Evolutionary conservation across 1,139 yeast genomes (phyloP), one percentile per base, ranked within the genome.

Genomic region (Sugiyamaella neomexicana): DNA sequence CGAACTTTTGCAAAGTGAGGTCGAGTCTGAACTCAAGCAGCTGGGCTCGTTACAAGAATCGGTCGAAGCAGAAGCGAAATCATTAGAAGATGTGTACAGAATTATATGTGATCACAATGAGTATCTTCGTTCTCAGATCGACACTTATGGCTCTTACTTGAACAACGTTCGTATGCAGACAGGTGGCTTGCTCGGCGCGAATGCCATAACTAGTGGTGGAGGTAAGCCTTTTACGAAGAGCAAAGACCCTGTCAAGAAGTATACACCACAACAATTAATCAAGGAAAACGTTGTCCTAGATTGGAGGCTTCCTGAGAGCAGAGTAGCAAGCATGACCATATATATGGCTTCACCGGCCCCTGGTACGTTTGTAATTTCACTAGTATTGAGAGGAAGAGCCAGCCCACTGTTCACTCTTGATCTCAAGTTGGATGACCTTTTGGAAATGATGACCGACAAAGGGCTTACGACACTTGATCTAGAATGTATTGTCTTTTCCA

Each of bases 91-190:
- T 15, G 76, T 72, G 10, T 68, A 64, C 58, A 56, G 65, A 10
- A 65, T 70, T 37, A 71, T 72, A 38, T 56, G 67, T 9, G 75
- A 72, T 49, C 76, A 72, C 55, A 72, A 72, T 46, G 73, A 69
- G 43, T 72, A 72, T 54, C 64, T 72, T 32, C 58, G 64, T 29
- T 61, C 69, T 2, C 76, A 72, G 58, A 58, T 72, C 27, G 73
- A 71, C 38, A 71, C 75, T 1, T 72, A 71, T 58, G 59, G 70
- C 34, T 70, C 74, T 7, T 72, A 72, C 54, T 57, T 72, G 50
- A 57, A 64, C 48, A 72, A 72, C 50, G 75, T 72, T 27, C 64
- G 75, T n/a, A 62, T 62, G 55, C 73, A 71, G 42, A 68, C 74
- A 0, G 47, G 41, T 9, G 72, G 72, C 1, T 70, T 65, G 16